Evolutionary conservation across 768 basidiomycete genomes (phyloP).

Genomic region (Lactifluus pinguis): DNA sequence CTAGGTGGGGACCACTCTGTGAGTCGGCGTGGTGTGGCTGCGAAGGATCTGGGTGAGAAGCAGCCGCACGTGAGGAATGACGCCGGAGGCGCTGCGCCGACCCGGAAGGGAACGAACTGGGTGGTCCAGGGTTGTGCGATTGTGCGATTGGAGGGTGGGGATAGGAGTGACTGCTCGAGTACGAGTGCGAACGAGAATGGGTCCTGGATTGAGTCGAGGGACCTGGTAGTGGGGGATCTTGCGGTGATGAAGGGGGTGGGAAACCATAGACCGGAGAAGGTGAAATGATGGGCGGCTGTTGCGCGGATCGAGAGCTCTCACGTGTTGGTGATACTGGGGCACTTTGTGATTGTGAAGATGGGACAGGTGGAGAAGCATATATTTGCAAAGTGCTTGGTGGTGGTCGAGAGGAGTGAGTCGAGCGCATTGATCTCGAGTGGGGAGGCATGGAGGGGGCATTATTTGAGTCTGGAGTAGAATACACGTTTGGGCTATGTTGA

Average conservation of each 20-base stretch:
- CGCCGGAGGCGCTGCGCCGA: slow-evolving; percentile 10
- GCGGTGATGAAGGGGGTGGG: background rate
- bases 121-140: background rate
- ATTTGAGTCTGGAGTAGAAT: background rate
- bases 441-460: background rate
- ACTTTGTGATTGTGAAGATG: slow-evolving; percentile 6
- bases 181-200: slow-evolving; percentile 5
- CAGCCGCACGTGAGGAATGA: slow-evolving; percentile 8
- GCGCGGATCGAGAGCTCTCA: background rate
- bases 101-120: slow-evolving; percentile 5
- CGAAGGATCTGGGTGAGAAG: background rate
- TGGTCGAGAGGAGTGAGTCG: slow-evolving; percentile 3
- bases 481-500: background rate
- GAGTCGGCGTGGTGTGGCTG: background rate
- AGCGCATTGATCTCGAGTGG: slow-evolving; percentile 13
- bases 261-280: slow-evolving; percentile 13
- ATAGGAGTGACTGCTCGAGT: slow-evolving; percentile 9
- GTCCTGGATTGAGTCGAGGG: background rate
- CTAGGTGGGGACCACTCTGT: background rate
- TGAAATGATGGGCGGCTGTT: slow-evolving; percentile 1
- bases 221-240: slow-evolving; percentile 3
- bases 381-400: slow-evolving; percentile 9
- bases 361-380: slow-evolving; percentile 11
- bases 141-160: background rate
- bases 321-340: slow-evolving; percentile 8